These are phyloP conservation scores for Leccinum fuscescens DNA, from an alignment of 1,284 basidiomycete species.

Conservation along the genomic window DNA sequence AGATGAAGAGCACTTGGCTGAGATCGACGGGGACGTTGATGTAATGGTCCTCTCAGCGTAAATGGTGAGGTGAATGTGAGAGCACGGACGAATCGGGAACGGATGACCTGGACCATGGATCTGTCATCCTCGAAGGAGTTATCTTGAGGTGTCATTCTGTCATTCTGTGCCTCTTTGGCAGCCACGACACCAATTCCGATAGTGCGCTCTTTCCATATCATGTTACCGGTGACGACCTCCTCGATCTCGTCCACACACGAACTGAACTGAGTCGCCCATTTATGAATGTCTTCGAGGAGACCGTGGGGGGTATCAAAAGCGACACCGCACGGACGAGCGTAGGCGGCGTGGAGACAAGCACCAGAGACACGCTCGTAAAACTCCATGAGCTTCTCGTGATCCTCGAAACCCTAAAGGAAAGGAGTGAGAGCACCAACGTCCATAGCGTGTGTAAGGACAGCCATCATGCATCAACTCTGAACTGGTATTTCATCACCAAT, in stretches of 20 bases:
- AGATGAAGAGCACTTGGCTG: constrained; percentile 86
- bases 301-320: constrained; percentile 98
- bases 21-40: constrained; percentile 89
- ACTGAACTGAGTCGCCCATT: constrained; percentile 95
- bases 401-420: constrained; percentile 99
- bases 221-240: constrained; percentile 95
- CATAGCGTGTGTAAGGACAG: constrained; percentile 93
- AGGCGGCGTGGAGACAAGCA: constrained; percentile 96
- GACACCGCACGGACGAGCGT: constrained; percentile 96
- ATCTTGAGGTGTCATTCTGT: no score
- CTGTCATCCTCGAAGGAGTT: no score
- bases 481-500: constrained; percentile 1
- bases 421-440: constrained; percentile 98
- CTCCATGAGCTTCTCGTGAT: constrained; percentile 99
- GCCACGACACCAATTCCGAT: constrained; percentile 90
- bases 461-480: constrained; percentile 79
- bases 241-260: constrained; percentile 95
- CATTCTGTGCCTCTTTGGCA: constrained; percentile 72
- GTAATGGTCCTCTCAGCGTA: constrained; percentile 72
- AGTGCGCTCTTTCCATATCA: constrained; percentile 97
- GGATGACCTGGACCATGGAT: no score
- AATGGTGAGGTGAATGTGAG: no score
- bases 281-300: constrained; percentile 94
- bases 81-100: no score
- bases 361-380: constrained; percentile 99